Evolutionary conservation across 129 eudicot genomes (phyloP).

Genomic region (Lactuca saligna): DNA sequence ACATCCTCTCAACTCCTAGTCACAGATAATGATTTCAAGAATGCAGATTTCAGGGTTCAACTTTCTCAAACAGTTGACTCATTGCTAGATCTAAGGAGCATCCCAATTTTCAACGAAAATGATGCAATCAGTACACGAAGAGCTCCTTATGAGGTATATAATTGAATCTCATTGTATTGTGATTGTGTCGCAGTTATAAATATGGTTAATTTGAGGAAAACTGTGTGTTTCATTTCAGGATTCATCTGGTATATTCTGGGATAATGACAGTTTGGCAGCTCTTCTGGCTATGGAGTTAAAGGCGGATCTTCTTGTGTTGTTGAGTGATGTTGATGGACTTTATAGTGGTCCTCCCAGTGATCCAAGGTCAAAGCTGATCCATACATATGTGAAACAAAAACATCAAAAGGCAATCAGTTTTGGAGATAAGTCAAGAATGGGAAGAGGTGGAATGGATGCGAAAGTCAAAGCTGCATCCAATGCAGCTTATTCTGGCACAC

Average conservation of each 20-base stretch:
- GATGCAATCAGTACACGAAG: constrained; percentile 90
- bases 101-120: constrained; percentile 88
- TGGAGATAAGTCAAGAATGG: constrained; percentile 94
- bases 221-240: constrained; percentile 60
- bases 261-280: constrained; percentile 90
- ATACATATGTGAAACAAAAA: constrained; percentile 70
- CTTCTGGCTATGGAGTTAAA: constrained; percentile 77
- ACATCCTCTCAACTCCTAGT: constrained; percentile 92
- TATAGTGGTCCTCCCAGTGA: constrained; percentile 92
- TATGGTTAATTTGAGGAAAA: constrained; percentile 22
- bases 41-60: constrained; percentile 72
- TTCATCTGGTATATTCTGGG: constrained; percentile 94
- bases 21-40: constrained; percentile 85
- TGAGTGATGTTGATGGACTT: constrained; percentile 97
- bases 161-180: not conserved
- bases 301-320: constrained; percentile 82
- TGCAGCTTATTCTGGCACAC: constrained; percentile 82
- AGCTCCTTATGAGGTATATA: constrained; percentile 92
- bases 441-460: constrained; percentile 96
- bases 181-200: constrained; percentile 12
- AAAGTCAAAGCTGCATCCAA: constrained; percentile 85
- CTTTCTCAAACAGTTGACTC: constrained; percentile 71
- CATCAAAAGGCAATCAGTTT: constrained; percentile 70
- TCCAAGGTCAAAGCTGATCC: constrained; percentile 78
- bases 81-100: constrained; percentile 55